These are phyloP conservation scores for Grammothele lineata DNA, from an alignment of 768 basidiomycete genomes.

Conservation along the genomic window DNA sequence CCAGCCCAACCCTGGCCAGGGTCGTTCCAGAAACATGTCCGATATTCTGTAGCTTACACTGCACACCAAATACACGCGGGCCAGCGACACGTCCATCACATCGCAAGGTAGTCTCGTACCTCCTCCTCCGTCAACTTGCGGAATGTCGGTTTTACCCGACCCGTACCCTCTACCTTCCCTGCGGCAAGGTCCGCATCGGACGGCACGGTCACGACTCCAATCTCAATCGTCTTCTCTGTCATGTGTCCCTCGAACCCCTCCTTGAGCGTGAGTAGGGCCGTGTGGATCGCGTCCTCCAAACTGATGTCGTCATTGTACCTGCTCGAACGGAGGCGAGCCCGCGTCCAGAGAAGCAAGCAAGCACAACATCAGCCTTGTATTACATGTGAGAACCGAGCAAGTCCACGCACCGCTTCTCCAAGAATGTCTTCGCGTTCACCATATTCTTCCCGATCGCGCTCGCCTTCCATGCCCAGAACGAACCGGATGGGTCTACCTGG, in stretches of 20 bases:
- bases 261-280: conserved; percentile 94
- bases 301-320: conserved; percentile 99
- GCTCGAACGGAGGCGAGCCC: conserved; percentile 7
- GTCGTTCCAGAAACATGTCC: conserved; percentile 7
- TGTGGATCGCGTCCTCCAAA: conserved; percentile 97
- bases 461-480: conserved; percentile 99
- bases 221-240: conserved; percentile 99
- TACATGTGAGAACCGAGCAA: conserved; percentile 1
- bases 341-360: neutral
- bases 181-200: conserved; percentile 64
- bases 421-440: conserved; percentile 98
- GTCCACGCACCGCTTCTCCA: conserved; percentile 87
- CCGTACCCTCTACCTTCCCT: conserved; percentile 53
- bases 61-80: conserved; percentile 9
- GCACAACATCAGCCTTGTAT: neutral
- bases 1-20: too few species aligned
- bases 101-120: conserved; percentile 90
- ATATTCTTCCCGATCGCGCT: conserved; percentile 99
- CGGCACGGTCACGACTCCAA: conserved; percentile 92
- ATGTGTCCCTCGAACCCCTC: conserved; percentile 99
- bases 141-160: conserved; percentile 80
- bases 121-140: conserved; percentile 95
- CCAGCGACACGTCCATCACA: conserved; percentile 50
- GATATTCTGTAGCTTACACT: conserved; percentile 12
- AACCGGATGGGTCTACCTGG: conserved; percentile 98